A percentile compares a stretch with the other conserved stretches of the same genome.
These are phyloP conservation scores for Chytriomyces sp. DNA, from an alignment of 192 early-diverging fungal species.

Conservation along the genomic window DNA sequence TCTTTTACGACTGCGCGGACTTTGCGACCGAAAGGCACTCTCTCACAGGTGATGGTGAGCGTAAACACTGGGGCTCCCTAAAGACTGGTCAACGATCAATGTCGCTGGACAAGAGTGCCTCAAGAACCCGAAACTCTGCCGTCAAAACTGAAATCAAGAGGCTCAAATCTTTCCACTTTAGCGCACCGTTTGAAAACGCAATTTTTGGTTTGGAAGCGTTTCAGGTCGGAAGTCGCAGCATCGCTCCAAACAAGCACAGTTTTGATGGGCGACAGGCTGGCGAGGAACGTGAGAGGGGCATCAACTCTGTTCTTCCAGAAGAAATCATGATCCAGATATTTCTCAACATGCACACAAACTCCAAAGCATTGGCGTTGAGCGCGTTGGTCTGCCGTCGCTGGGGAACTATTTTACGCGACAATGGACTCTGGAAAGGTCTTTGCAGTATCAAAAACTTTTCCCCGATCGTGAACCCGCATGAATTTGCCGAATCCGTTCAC, in stretches of 20 bases:
- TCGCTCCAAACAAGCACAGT: no score
- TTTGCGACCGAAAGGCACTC: no score
- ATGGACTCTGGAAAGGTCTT: conserved; percentile 44
- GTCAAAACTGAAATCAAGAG: background rate
- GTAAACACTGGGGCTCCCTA: no score
- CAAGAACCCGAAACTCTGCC: no score
- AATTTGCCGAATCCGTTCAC: background rate
- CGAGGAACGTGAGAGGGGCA: background rate
- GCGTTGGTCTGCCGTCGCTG: conserved; percentile 35
- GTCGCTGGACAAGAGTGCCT: no score
- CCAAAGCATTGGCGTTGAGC: conserved; percentile 5
- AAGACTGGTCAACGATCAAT: no score
- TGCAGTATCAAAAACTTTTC: conserved; percentile 30
- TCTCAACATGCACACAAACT: conserved; percentile 19
- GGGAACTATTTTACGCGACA: conserved; percentile 41
- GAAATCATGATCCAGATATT: conserved; percentile 52
- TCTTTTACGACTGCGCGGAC: no score
- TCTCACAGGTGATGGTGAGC: no score
- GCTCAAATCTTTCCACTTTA: background rate
- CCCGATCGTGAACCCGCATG: conserved; percentile 13
- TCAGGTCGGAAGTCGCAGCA: no score
- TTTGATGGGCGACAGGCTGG: no score
- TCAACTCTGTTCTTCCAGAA: conserved; percentile 31
- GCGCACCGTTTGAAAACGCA: no score
- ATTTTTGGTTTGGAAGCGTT: no score